Evolutionary conservation across 192 early-diverging fungal genomes (phyloP).

Genomic region (Funneliformis mosseae): DNA sequence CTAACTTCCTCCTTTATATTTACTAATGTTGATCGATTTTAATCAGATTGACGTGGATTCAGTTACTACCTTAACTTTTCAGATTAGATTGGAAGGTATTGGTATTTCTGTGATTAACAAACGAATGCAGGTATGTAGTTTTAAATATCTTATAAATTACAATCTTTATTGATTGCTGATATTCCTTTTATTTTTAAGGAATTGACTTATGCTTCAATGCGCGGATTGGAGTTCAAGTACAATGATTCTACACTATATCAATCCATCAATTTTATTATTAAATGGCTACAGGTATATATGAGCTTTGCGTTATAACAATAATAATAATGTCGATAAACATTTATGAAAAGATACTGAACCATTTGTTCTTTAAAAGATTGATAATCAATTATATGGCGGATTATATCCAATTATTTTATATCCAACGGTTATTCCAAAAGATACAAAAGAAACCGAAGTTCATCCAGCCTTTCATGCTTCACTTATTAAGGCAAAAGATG

Average conservation of each 20-base stretch:
- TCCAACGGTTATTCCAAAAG: conserved; percentile 83
- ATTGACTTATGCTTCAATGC: conserved; percentile 81
- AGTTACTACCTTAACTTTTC: conserved; percentile 60
- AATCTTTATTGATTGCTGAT: neutral
- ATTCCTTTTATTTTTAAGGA: conserved; percentile 53
- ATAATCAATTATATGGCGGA: conserved; percentile 91
- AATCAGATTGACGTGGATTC: conserved; percentile 58
- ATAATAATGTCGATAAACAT: neutral
- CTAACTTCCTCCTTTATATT: neutral
- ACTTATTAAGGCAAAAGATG: conserved; percentile 86
- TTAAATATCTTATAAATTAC: neutral
- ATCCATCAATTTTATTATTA: conserved; percentile 72
- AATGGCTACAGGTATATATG: conserved; percentile 85
- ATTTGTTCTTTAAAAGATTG: conserved; percentile 67
- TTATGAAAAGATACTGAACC: neutral
- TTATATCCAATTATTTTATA: conserved; percentile 92
- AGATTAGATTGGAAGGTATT: conserved; percentile 81
- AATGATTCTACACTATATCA: conserved; percentile 84
- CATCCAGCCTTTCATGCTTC: conserved; percentile 72
- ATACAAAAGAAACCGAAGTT: conserved; percentile 55
- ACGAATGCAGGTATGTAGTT: conserved; percentile 56
- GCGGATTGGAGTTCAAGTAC: conserved; percentile 74
- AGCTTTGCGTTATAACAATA: neutral
- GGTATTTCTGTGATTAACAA: conserved; percentile 89
- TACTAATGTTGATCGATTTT: conserved; percentile 38